Percentiles rank a stretch among this genome's conserved stretches.
Conservation (phyloP, 345 rosid species). For the Lumnitzera racemosa region DNA sequence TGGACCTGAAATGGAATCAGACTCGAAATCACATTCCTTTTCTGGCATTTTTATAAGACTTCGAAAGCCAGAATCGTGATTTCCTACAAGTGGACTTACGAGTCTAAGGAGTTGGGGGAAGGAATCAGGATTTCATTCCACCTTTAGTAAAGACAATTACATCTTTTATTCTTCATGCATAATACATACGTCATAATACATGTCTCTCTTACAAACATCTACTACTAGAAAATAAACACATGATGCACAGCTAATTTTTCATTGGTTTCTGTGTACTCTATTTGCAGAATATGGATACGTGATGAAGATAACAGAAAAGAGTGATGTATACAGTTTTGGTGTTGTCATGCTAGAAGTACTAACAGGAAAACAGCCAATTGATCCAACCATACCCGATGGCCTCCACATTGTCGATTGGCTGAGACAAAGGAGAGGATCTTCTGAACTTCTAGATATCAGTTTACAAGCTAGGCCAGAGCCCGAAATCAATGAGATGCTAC, state of each 20-base stretch:
- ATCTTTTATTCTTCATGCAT: no score
- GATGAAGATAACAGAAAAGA: conserved; percentile 84
- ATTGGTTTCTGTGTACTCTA: not conserved
- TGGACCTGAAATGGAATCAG: no score
- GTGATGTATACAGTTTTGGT: conserved; percentile 89
- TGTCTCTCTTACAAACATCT: no score
- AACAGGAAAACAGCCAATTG: conserved; percentile 89
- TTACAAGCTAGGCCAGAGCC: conserved; percentile 37
- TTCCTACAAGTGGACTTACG: no score
- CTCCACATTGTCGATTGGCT: conserved; percentile 78
- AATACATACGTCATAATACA: no score
- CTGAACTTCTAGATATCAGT: conserved; percentile 37
- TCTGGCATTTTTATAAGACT: no score
- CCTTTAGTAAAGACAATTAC: no score
- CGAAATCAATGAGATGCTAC: conserved; percentile 59
- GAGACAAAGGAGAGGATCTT: conserved; percentile 33
- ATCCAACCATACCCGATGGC: conserved; percentile 72
- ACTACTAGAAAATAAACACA: no score
- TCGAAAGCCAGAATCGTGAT: no score
- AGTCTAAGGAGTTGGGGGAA: no score
- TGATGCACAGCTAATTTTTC: not conserved
- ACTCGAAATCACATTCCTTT: no score
- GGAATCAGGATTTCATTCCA: no score
- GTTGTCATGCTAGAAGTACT: conserved; percentile 70
- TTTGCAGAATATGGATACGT: conserved; percentile 74